These are phyloP conservation scores for Backusella sp. DNA, from an alignment of 192 early-diverging fungal genomes.

Conservation along the genomic window DNA sequence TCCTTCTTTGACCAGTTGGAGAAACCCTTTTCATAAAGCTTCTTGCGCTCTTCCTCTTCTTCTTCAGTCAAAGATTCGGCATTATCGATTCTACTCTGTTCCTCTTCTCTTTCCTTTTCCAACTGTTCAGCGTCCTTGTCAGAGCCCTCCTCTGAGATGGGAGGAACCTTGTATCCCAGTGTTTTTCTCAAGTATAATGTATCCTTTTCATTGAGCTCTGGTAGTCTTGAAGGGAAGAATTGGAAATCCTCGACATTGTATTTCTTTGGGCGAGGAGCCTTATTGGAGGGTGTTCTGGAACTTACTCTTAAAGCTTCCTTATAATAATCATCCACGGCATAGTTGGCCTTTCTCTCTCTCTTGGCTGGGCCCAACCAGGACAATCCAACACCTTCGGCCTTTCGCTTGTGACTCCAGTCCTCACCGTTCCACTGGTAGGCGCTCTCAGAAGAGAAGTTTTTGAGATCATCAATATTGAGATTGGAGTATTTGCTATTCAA, in stretches of 20 bases:
- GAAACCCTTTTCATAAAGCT: slow-evolving; percentile 69
- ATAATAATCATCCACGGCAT: slow-evolving; percentile 91
- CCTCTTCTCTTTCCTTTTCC: slow-evolving; percentile 66
- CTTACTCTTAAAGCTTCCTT: slow-evolving; percentile 77
- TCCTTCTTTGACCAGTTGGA: slow-evolving; percentile 90
- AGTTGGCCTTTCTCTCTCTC: slow-evolving; percentile 90
- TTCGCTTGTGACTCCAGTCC: slow-evolving; percentile 84
- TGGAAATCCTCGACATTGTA: slow-evolving; percentile 83
- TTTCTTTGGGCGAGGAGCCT: slow-evolving; percentile 65
- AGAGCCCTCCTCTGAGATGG: slow-evolving; percentile 33
- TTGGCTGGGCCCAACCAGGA: slow-evolving; percentile 94
- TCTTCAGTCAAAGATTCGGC: slow-evolving; percentile 90
- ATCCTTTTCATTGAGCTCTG: slow-evolving; percentile 82
- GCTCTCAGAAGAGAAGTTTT: slow-evolving; percentile 82
- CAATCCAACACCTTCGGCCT: slow-evolving; percentile 57
- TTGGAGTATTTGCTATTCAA: slow-evolving; percentile 88
- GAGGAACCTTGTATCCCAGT: slow-evolving; percentile 70
- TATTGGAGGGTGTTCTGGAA: slow-evolving; percentile 53
- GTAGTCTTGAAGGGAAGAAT: slow-evolving; percentile 81
- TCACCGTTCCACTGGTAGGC: slow-evolving; percentile 97
- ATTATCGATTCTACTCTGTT: slow-evolving; percentile 83
- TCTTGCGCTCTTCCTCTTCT: slow-evolving; percentile 79
- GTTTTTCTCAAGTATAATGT: slow-evolving; percentile 68
- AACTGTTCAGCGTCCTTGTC: slow-evolving; percentile 31
- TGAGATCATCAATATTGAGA: slow-evolving; percentile 90